Conservation (phyloP, 768 basidiomycete genomes). For the Lactarius evosmus region DNA sequence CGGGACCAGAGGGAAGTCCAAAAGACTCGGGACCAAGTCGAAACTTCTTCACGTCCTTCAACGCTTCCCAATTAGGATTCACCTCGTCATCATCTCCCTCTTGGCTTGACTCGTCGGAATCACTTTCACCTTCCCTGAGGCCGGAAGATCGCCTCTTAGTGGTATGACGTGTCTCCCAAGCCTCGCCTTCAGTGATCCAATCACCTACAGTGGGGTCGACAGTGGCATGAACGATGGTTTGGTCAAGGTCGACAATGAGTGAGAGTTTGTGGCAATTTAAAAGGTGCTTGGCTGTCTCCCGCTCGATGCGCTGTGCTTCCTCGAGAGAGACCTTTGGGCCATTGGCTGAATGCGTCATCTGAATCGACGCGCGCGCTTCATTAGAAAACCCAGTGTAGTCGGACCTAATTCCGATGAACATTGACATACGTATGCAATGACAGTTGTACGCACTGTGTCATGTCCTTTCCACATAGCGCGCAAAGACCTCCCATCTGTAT, state of each 20-base stretch:
- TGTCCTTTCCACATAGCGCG: slow-evolving; percentile 91
- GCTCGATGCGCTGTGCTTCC: slow-evolving; percentile 87
- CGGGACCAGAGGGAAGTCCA: slow-evolving; percentile 44
- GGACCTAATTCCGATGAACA: slow-evolving; percentile 44
- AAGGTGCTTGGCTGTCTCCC: slow-evolving; percentile 75
- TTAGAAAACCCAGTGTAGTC: slow-evolving; percentile 90
- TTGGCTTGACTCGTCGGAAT: slow-evolving; percentile 38
- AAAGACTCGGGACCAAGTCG: slow-evolving; percentile 76
- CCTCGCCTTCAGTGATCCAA: slow-evolving; percentile 86
- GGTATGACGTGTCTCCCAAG: slow-evolving; percentile 65
- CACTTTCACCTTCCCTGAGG: slow-evolving; percentile 37
- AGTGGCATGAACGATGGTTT: slow-evolving; percentile 97
- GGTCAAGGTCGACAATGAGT: slow-evolving; percentile 97
- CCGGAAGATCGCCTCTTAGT: slow-evolving; percentile 34
- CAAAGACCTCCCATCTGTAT: slow-evolving; percentile 91
- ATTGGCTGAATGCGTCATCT: slow-evolving; percentile 91
- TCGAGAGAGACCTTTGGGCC: slow-evolving; percentile 90
- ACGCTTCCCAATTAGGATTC: slow-evolving; percentile 91
- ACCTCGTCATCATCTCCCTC: slow-evolving; percentile 44
- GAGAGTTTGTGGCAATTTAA: slow-evolving; percentile 75
- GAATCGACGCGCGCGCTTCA: slow-evolving; percentile 81
- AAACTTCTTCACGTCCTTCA: slow-evolving; percentile 90
- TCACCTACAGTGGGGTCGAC: slow-evolving; percentile 98
- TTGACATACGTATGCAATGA: slow-evolving; percentile 13
- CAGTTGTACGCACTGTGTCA: slow-evolving; percentile 67